Base-by-base conservation (phyloP, 208 protist genomes). In the Acanthamoeba sp. region DNA sequence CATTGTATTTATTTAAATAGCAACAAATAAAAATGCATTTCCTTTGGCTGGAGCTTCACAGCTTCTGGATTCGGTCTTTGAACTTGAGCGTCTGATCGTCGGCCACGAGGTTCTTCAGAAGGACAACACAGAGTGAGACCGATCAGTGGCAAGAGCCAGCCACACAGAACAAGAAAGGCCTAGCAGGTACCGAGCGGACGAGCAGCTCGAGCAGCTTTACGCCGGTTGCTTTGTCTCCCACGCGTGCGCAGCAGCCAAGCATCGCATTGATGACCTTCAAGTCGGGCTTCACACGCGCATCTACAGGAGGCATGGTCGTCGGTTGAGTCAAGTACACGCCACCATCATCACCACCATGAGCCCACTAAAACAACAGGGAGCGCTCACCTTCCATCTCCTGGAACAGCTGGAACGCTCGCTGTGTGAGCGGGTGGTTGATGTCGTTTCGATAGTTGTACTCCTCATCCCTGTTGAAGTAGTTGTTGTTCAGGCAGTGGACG, bases 371-470 rank as follows among this genome's bases (percentile, higher is more conserved):
- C 7, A 73, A 36, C 6, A 12, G 16, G 40, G 12, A 78, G 69
- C 69, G 2, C 69, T 14, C 52, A 89, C 82, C 82, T 69, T 89
- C 24, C 82, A 89, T 89, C 38, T 89, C 82, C 29, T 57, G 22
- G 55, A 89, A 89, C 1, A 89, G 82, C 50, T 89, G 29, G 34
- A 89, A 89, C 10, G 82, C 82, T 64, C 55, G 45, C 34, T 69
- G 66, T 0, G 82, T 89, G 48, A 69, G 32, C 20, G 82, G 82
- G 27, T 89, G 82, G 34, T 57, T 89, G 82, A 89, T 89, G 38
- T 89, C 82, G 50, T 89, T 89, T 32, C 45, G 45, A 29, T 89
- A 66, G 82, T 89, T 89, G 82, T 89, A 89, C 55, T 89, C 82
- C 55, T 89, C 82, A 4, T 57, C 82, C 34, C 64, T 89, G 82